These are phyloP conservation scores for Sordaria brevicollis DNA, from an alignment of 495 filamentous ascomycete genomes.

Conservation along the genomic window DNA sequence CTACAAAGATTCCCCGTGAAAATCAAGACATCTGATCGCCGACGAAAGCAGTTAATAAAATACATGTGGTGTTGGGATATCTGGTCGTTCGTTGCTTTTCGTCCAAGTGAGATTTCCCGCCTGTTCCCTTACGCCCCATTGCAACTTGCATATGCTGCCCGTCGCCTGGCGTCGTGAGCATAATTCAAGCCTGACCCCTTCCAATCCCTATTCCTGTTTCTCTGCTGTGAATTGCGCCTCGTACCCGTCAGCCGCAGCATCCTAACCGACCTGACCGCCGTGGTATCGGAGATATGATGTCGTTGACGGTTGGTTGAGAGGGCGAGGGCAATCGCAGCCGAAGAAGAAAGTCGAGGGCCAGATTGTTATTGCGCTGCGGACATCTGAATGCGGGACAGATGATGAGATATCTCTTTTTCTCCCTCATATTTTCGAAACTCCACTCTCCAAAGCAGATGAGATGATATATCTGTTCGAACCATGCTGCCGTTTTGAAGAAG, in stretches of 20 bases:
- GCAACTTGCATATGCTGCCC: neutral
- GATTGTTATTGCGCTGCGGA: neutral
- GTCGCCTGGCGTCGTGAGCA: neutral
- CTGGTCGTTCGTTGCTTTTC: conserved; percentile 1
- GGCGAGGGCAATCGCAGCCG: neutral
- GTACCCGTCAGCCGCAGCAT: neutral
- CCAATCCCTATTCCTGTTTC: neutral
- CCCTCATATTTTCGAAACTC: neutral
- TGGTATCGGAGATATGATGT: neutral
- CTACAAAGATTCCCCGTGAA: neutral
- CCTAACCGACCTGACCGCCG: neutral
- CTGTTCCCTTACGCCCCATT: neutral
- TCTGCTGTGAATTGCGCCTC: neutral
- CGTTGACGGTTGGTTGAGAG: neutral
- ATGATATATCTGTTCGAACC: conserved; percentile 8
- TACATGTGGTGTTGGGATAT: conserved; percentile 4
- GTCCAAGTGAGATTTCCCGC: neutral
- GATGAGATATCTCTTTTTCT: neutral
- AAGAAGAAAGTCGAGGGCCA: neutral
- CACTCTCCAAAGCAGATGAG: conserved; percentile 3
- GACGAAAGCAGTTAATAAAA: neutral
- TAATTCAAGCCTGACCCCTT: neutral
- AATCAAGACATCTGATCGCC: neutral
- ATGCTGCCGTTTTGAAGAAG: conserved; percentile 4
- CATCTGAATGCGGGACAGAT: neutral